Conservation (phyloP, 495 filamentous ascomycete genomes). For the Neurospora tetrasperma region DNA sequence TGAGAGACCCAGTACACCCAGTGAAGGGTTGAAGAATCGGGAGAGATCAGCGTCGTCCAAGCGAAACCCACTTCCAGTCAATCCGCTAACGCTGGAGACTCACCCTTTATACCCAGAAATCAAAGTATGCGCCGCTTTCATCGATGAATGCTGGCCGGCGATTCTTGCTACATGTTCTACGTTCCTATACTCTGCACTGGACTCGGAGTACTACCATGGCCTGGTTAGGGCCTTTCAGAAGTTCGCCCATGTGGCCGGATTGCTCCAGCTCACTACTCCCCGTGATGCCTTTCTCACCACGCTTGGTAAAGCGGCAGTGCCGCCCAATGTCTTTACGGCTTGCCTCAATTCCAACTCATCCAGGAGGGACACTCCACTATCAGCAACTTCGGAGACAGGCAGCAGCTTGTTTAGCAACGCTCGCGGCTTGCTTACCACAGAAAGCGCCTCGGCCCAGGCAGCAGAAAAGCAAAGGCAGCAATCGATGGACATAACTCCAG, state of each 20-base stretch:
- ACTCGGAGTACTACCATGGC: constrained; percentile 88
- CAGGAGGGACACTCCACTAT: background rate
- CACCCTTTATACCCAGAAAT: constrained; percentile 63
- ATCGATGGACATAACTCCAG: constrained; percentile 36
- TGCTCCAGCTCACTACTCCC: constrained; percentile 73
- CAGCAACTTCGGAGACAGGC: constrained; percentile 33
- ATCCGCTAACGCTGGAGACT: constrained; percentile 62
- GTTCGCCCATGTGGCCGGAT: constrained; percentile 86
- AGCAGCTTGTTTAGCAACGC: constrained; percentile 49
- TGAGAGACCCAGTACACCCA: constrained; percentile 14
- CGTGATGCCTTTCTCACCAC: constrained; percentile 93
- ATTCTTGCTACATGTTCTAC: constrained; percentile 89
- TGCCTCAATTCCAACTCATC: constrained; percentile 41
- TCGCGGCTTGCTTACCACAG: constrained; percentile 55
- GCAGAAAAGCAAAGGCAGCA: constrained; percentile 43
- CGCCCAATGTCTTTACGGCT: constrained; percentile 58
- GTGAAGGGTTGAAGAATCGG: constrained; percentile 3
- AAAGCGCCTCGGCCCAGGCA: constrained; percentile 40
- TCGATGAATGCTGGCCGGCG: constrained; percentile 92
- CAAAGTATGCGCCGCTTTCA: constrained; percentile 64
- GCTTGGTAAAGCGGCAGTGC: constrained; percentile 83
- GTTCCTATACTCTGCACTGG: constrained; percentile 81
- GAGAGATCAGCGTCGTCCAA: constrained; percentile 41
- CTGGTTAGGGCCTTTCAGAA: constrained; percentile 94
- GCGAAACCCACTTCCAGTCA: constrained; percentile 59